Evolutionary conservation across 2,329 filamentous ascomycete species (phyloP), one percentile per base, ranked within the genome.

Genomic region (Cladophialophora carrionii): DNA sequence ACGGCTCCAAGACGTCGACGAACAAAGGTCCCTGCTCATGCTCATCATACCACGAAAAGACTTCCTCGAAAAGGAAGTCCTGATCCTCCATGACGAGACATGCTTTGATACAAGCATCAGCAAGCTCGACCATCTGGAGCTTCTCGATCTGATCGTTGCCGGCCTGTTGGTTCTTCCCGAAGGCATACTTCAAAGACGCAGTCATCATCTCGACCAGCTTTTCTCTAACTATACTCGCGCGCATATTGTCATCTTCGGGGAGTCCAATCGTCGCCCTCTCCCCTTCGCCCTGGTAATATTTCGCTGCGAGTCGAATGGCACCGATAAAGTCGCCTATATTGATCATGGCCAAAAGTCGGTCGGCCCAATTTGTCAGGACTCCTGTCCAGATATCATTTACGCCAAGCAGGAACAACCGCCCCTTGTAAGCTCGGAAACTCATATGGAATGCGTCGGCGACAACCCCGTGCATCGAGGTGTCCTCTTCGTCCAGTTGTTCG

Each of bases 401-500:
- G n/a, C 95, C 93, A 8, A 99, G 83, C 3, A 98, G 80, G 74
- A 99, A 99, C 41, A 97, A 82, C 32, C 94, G 87, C 4, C 95
- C 93, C 77, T 98, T 99, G 79, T 98, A 99, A 3, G 92, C 86
- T 73, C 91, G 92, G 78, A 98, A 94, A 77, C 94, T 97, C 92
- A 98, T 98, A 75, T 94, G 94, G 72, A 97, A 99, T 0, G 93
- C 95, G 81, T 99, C 95, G 7, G 94, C 94, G 55, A 98, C 91
- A 8, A 98, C 93, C 1, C 94, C 94, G 77, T 98, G 95, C 88
- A 98, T 90, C 0, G 92, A 91, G 0, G 86, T 83, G 72, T 97
- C 92, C 64, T 93, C 88, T 71, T 96, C 92, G 69, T 97, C 90
- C 20, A 95, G 82, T 66, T 93, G 89, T 76, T 98, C 95, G 24